phyloP scores from a whole-genome alignment of 2,329 filamentous ascomycete genomes.

The Fusarium nygamai region DNA sequence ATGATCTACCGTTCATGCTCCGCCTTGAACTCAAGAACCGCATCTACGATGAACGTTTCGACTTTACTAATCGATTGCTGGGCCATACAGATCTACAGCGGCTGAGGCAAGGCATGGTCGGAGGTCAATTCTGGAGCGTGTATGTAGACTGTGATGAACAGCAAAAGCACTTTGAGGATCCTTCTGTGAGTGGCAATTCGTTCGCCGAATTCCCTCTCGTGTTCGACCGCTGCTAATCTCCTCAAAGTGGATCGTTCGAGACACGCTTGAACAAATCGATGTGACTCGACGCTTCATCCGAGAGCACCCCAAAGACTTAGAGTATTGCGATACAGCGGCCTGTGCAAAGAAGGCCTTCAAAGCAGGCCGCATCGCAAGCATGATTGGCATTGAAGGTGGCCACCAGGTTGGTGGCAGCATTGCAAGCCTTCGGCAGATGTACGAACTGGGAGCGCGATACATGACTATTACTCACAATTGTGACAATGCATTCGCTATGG shows the following conservation, averaged over 20 bases:
- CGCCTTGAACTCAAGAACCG: slow-evolving; percentile 45
- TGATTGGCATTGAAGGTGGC: slow-evolving; percentile 51
- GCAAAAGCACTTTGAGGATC: slow-evolving; percentile 41
- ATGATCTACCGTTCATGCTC: slow-evolving; percentile 46
- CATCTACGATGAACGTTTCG: slow-evolving; percentile 25
- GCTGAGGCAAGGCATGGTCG: slow-evolving; percentile 44
- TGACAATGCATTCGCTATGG: slow-evolving; percentile 46
- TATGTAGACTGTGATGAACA: slow-evolving; percentile 40
- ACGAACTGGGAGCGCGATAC: slow-evolving; percentile 51
- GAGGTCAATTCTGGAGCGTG: slow-evolving; percentile 47
- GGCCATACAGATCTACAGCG: slow-evolving; percentile 44
- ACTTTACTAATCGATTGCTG: slow-evolving; percentile 29
- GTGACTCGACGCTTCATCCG: slow-evolving; percentile 45
- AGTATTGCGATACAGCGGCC: slow-evolving; percentile 41
- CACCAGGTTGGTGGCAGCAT: slow-evolving; percentile 50
- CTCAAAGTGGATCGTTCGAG: slow-evolving; percentile 23
- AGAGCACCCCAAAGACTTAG: slow-evolving; percentile 36
- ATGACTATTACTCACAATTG: slow-evolving; percentile 51
- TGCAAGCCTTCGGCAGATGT: slow-evolving; percentile 48
- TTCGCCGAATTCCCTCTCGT: not conserved
- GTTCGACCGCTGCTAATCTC: not conserved
- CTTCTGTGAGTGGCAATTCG: slow-evolving; percentile 24
- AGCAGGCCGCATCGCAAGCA: slow-evolving; percentile 47
- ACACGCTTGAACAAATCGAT: slow-evolving; percentile 48
- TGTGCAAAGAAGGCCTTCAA: slow-evolving; percentile 46